phyloP scores from a whole-genome alignment of 2,329 filamentous ascomycete genomes.

The Neofusicoccum ribis region DNA sequence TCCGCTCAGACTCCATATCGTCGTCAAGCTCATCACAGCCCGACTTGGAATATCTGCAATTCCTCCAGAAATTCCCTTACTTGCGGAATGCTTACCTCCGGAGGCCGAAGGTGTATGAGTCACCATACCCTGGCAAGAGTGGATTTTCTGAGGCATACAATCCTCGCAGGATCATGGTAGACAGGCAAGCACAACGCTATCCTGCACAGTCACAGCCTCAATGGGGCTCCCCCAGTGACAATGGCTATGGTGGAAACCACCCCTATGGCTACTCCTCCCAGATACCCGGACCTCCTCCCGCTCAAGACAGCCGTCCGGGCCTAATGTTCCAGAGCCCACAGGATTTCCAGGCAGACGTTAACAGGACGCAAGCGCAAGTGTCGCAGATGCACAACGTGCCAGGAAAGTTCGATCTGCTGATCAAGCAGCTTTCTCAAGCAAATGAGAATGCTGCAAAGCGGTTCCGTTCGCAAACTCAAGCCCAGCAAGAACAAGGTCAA shows the following conservation, averaged over 20 bases:
- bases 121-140: slow-evolving; percentile 37
- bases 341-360: slow-evolving; percentile 46
- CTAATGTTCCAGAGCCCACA: slow-evolving; percentile 46
- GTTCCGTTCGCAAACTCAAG: slow-evolving; percentile 13
- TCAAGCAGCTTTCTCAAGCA: slow-evolving; percentile 29
- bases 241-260: background rate
- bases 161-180: slow-evolving; percentile 2
- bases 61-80: slow-evolving; percentile 48
- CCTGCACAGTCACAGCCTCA: background rate
- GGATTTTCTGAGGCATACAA: slow-evolving; percentile 18
- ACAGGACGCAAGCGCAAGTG: slow-evolving; percentile 24
- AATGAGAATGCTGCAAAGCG: slow-evolving; percentile 19
- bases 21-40: background rate
- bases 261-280: background rate
- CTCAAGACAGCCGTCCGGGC: slow-evolving; percentile 25
- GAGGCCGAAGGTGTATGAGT: slow-evolving; percentile 48
- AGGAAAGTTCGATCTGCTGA: slow-evolving; percentile 30
- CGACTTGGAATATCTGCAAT: slow-evolving; percentile 40
- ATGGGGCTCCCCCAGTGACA: background rate
- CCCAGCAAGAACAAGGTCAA: background rate
- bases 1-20: slow-evolving; percentile 1
- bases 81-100: slow-evolving; percentile 47
- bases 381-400: slow-evolving; percentile 31
- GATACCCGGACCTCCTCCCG: background rate
- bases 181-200: background rate